Evolutionary conservation across 768 basidiomycete genomes (phyloP), one percentile per base, ranked within the genome.

Genomic region (Mycena polygramma): DNA sequence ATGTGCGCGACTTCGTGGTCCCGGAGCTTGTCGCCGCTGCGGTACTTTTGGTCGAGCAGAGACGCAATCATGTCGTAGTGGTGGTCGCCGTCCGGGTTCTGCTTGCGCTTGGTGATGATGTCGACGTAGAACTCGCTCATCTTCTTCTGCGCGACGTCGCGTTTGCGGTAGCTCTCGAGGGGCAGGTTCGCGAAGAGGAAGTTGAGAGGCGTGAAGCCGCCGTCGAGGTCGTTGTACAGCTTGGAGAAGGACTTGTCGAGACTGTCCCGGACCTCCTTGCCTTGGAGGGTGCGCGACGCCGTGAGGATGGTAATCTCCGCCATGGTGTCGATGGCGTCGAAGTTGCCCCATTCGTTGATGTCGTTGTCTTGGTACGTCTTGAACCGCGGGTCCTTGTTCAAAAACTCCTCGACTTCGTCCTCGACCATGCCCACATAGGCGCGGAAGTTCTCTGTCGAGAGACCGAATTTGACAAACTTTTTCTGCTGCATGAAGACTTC

Each of bases 401-500:
- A 83, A 80, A 91, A 96, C 37, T 91, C 83, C 45, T 90, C 87
- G 46, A 93, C 89, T 77, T 93, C 92, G 48, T 94, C 86, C 68
- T 90, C 90, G 66, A 95, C 91, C 89, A 94, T 91, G 58, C 90
- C 89, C 22, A 91, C 86, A 60, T 99, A 99, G 37, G 90, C 86
- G 51, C 92, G 89, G 80, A 99, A 90, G 81, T 97, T 97, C 35
- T 99, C 97, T 15, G 89, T 90, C 14, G 96, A 94, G 24, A 99
- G 89, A 26, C 98, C 97, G 70, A 96, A 91, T 83, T 99, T 99
- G 81, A 99, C 92, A 77, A 98, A 98, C 79, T 93, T 94, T 87
- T 99, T 99, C 80, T 99, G 98, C 76, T 99, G 96, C 97, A 99
- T 99, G 81, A 99, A 91, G 53, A 94, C 83, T 55, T 97, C 94